phyloP scores from a whole-genome alignment of 768 basidiomycete genomes.

The Hypsizygus marmoreus region DNA sequence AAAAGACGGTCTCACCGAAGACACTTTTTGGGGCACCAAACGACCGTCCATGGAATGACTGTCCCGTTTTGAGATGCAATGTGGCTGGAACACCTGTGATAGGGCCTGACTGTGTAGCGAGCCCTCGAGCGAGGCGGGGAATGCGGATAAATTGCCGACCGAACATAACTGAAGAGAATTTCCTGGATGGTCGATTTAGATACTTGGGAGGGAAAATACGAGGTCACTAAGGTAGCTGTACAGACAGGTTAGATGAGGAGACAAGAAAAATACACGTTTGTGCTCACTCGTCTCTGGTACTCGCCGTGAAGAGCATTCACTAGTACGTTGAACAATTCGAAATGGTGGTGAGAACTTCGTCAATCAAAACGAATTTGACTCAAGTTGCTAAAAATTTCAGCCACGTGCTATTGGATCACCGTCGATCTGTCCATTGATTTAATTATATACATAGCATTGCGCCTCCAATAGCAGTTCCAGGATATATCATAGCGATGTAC shows the following conservation, averaged over 20 bases:
- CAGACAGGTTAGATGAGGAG: constrained; percentile 23
- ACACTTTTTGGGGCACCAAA: constrained; percentile 88
- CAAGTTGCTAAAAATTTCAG: constrained; percentile 13
- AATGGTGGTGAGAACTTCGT: constrained; percentile 16
- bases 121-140: constrained; percentile 53
- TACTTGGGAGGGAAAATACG: constrained; percentile 72
- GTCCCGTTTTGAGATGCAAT: constrained; percentile 91
- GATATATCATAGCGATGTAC: too few species aligned
- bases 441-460: too few species aligned
- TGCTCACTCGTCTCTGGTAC: constrained; percentile 86
- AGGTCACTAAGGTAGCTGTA: constrained; percentile 87
- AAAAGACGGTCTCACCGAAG: constrained; percentile 98
- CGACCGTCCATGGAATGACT: constrained; percentile 85
- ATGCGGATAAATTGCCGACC: constrained; percentile 52
- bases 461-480: too few species aligned
- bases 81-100: constrained; percentile 65
- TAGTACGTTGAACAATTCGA: constrained; percentile 14
- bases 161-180: constrained; percentile 48
- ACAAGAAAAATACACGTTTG: constrained; percentile 3
- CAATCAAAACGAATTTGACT: constrained; percentile 11
- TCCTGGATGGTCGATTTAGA: constrained; percentile 26
- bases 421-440: too few species aligned
- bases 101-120: constrained; percentile 67
- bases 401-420: constrained; percentile 49
- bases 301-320: constrained; percentile 83